A percentile compares a stretch with the other conserved stretches of the same genome.
These are phyloP conservation scores for Phlebopus sp. DNA, from an alignment of 1,284 basidiomycete species.

Conservation along the genomic window DNA sequence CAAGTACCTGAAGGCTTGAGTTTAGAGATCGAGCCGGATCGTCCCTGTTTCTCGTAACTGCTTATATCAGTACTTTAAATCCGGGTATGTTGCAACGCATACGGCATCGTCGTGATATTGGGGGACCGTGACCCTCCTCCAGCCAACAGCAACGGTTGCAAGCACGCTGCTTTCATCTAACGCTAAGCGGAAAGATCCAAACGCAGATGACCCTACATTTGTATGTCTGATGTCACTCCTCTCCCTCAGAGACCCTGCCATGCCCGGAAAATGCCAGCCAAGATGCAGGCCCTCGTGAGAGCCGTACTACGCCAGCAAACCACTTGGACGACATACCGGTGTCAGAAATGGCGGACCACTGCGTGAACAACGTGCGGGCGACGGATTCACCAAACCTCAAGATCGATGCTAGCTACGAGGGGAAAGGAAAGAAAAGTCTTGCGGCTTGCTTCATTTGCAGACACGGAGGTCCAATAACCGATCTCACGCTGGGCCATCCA, in stretches of 20 bases:
- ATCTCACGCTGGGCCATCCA: conserved; percentile 6
- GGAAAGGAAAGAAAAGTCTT: conserved; percentile 13
- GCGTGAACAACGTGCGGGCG: conserved; percentile 10
- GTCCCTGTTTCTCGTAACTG: conserved; percentile 35
- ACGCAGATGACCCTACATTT: conserved; percentile 24
- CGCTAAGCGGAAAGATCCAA: conserved; percentile 35
- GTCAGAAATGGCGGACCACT: conserved; percentile 6
- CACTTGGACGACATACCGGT: conserved; percentile 15
- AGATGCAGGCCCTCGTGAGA: background rate
- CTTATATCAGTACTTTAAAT: conserved; percentile 35
- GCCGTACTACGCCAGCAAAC: no score
- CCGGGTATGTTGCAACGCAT: conserved; percentile 33
- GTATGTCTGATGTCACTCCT: conserved; percentile 2
- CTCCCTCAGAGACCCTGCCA: no score
- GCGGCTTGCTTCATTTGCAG: conserved; percentile 11
- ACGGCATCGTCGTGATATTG: conserved; percentile 33
- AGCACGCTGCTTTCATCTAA: conserved; percentile 36
- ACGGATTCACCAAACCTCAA: conserved; percentile 16
- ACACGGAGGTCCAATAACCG: conserved; percentile 8
- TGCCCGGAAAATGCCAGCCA: conserved; percentile 8
- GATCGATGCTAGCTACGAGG: conserved; percentile 10
- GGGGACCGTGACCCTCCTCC: conserved; percentile 17
- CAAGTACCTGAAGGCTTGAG: conserved; percentile 33
- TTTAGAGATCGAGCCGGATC: conserved; percentile 37
- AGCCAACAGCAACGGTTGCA: conserved; percentile 11